Evolutionary conservation across 2,329 filamentous ascomycete species (phyloP), one percentile per base, ranked within the genome.

Genomic region (Canariomyces notabilis): DNA sequence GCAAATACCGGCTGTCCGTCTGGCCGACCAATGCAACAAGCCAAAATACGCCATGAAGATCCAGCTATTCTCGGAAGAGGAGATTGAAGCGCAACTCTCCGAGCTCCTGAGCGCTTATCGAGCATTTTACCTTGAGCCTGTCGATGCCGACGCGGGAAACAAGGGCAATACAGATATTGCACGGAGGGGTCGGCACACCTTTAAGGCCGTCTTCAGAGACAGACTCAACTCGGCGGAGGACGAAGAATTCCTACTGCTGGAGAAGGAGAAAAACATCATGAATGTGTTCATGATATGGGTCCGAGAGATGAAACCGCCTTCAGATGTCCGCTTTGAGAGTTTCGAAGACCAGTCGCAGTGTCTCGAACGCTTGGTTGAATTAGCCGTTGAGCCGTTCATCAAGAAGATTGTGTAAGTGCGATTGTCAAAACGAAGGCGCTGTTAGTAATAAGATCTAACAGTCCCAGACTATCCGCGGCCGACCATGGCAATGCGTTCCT

Each of bases 251-350:
- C 41, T 57, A 3, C 26, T 53, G 26, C 31, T 44, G 20, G 42
- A 50, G 14, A 50, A 55, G 18, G 52, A 57, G 21, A 52, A 57
- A 44, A 50, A 57, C 31, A 37, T 55, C 15, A 21, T 57, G 37
- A 37, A 55, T 21, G 9, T 36, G 15, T 46, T 57, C 29, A 23
- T 51, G 41, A 22, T 31, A 6, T 49, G 47, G 50, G 15, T 49
- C 29, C 43, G 48, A 15, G 50, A 50, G 26, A 47, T 49, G 29
- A 32, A 19, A 32, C 37, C 48, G 6, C 37, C 46, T 2, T 6
- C 18, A 2, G 33, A 21, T 9, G 11, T 29, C 9, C 15, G 19
- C 3, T 23, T 20, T 3, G 45, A 50, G 33, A 16, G 34, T 2
- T 49, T 52, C 22, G 38, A 34, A 3, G n/a, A 44, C 19, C n/a